Conservation (phyloP, 352 stramenopile genomes). For the Phytophthora idaei region DNA sequence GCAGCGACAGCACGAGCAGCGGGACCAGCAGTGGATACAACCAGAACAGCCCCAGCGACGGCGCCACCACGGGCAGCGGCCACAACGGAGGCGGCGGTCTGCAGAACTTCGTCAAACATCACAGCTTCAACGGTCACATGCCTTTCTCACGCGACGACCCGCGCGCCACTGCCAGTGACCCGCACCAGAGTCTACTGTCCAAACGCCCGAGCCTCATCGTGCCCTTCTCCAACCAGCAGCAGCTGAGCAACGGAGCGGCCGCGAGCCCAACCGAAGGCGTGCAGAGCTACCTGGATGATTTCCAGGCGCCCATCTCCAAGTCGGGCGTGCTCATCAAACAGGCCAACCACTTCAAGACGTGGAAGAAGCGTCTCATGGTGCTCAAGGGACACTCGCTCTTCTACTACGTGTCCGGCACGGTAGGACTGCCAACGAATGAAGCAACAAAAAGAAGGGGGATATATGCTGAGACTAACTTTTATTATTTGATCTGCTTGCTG, state of each 20-base stretch:
- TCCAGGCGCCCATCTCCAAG: constrained; percentile 83
- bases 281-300: constrained; percentile 72
- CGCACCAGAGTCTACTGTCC: constrained; percentile 61
- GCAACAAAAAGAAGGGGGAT: neutral
- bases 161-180: constrained; percentile 23
- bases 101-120: constrained; percentile 56
- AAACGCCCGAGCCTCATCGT: constrained; percentile 83
- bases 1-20: constrained; percentile 43
- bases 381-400: constrained; percentile 88
- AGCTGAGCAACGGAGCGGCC: constrained; percentile 18
- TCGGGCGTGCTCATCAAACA: constrained; percentile 88
- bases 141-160: constrained; percentile 58
- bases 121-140: constrained; percentile 77
- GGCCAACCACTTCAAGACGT: constrained; percentile 89
- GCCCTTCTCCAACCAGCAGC: constrained; percentile 52
- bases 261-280: constrained; percentile 30
- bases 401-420: constrained; percentile 89
- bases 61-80: constrained; percentile 41
- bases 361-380: constrained; percentile 90
- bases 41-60: constrained; percentile 38
- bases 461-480: constrained; percentile 8
- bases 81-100: constrained; percentile 29
- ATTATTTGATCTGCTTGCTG: constrained; percentile 1
- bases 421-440: constrained; percentile 33
- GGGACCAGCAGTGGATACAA: constrained; percentile 41